phyloP scores from a whole-genome alignment of 2,329 filamentous ascomycete genomes.

The Diaporthe australafricana region DNA sequence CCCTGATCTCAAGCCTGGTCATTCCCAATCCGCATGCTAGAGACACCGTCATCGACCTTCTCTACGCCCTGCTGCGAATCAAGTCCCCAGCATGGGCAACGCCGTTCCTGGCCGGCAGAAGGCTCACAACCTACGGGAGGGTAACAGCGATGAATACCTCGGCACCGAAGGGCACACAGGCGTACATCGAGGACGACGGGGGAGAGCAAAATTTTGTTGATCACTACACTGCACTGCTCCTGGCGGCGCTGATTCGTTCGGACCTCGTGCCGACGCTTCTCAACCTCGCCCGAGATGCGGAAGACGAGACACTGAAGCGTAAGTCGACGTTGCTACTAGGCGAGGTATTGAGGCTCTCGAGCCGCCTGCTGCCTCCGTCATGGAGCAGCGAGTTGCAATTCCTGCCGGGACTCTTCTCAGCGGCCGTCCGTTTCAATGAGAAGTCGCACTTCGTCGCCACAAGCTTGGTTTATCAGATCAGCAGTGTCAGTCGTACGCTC shows the following conservation, averaged over 20 bases:
- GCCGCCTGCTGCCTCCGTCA: conserved; percentile 82
- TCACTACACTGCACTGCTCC: conserved; percentile 90
- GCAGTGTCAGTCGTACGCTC: conserved; percentile 93
- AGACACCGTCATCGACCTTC: conserved; percentile 87
- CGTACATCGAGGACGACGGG: conserved; percentile 72
- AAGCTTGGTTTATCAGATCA: conserved; percentile 96
- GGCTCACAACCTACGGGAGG: conserved; percentile 95
- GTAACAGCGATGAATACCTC: conserved; percentile 84
- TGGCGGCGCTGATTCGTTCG: conserved; percentile 86
- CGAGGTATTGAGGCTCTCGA: conserved; percentile 90
- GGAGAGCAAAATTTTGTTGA: conserved; percentile 88
- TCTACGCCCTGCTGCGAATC: conserved; percentile 85
- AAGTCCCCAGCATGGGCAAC: conserved; percentile 96
- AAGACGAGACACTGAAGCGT: conserved; percentile 79
- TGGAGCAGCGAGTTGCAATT: conserved; percentile 90
- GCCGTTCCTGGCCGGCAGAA: conserved; percentile 90
- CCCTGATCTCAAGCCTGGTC: conserved; percentile 75
- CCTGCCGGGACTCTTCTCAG: conserved; percentile 84
- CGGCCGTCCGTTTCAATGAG: conserved; percentile 77
- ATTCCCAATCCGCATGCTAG: conserved; percentile 67
- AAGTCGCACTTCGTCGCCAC: conserved; percentile 84
- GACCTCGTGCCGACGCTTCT: conserved; percentile 75
- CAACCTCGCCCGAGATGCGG: conserved; percentile 74
- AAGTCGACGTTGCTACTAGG: conserved; percentile 93
- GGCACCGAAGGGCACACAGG: conserved; percentile 58